Percentiles rank a stretch among this genome's conserved stretches.
phyloP scores from a whole-genome alignment of 306 rosid genomes.

The Lablab purpureus region DNA sequence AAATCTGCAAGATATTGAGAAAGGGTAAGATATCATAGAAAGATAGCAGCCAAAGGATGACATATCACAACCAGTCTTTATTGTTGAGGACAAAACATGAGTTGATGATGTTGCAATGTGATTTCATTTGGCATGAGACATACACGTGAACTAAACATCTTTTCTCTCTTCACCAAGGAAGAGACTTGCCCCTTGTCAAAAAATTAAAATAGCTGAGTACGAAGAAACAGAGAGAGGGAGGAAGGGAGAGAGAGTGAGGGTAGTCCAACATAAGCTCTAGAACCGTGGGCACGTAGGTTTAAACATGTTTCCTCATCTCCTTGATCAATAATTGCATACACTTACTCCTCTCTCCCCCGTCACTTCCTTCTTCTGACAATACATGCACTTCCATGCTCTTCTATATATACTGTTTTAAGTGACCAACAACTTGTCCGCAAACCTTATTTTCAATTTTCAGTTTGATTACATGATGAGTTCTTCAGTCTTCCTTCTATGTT shows the following conservation, averaged over 20 bases:
- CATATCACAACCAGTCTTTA: conserved; percentile 46
- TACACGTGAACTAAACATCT: conserved; percentile 55
- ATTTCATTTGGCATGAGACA: conserved; percentile 70
- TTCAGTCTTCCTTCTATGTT: conserved; percentile 57
- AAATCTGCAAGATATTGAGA: conserved; percentile 46
- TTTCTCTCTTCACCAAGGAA: conserved; percentile 34
- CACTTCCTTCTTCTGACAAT: conserved; percentile 42
- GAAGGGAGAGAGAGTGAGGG: conserved; percentile 29
- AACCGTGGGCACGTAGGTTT: conserved; percentile 65
- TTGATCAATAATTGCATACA: conserved; percentile 68
- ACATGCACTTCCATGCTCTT: conserved; percentile 47
- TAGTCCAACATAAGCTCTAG: conserved; percentile 60
- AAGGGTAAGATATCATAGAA: conserved; percentile 48
- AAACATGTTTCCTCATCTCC: conserved; percentile 69
- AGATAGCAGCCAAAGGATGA: conserved; percentile 50
- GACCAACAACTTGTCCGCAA: conserved; percentile 50
- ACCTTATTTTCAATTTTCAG: conserved; percentile 45
- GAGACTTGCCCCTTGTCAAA: conserved; percentile 15
- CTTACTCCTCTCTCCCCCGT: conserved; percentile 43
- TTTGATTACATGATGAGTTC: conserved; percentile 58
- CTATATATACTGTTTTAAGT: conserved; percentile 59
- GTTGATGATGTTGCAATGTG: conserved; percentile 57
- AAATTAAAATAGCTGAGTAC: too few relatives aligned
- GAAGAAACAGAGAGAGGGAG: too few relatives aligned
- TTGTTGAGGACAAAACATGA: conserved; percentile 72